Base-by-base conservation (phyloP, 139 green algal species). In the Coelastrella sp. region DNA sequence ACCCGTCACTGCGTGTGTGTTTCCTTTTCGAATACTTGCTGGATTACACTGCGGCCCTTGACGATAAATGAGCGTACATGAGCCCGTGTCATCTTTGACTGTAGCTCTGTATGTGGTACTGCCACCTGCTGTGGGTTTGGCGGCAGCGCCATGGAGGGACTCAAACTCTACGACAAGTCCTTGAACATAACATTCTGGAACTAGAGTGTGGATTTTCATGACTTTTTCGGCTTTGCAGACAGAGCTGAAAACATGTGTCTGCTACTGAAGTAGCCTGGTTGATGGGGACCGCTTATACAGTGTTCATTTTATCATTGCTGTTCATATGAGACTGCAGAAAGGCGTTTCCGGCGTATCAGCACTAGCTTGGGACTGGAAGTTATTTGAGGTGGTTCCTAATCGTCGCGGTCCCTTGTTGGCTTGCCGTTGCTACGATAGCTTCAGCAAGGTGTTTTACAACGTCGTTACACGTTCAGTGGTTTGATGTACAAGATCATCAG, bases 61-160 rank as follows among this genome's bases (percentile, higher is more conserved):
- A 2, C 27, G 45, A 32, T 79, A 79, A 9, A 79, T 23, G 23
- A 79, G 25, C 19, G 41, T 63, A 41, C 71, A 79, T 30, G 40
- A 23, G 41, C 71, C 71, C 9, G 41, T 79, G 8, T 8, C 30
- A 32, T 79, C 71, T 63, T 57, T 79, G 43, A 79, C 43, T 62
- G n/a, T 41, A 21, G 71, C 71, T 30, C 41, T 53, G 71, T 79
- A 79, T 40, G 71, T 63, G 41, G 40, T 62, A 41, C 71, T 79
- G 40, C 41, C 71, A 62, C 7, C 25, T 13, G 38, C 25, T n/a
- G 32, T 62, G 17, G 38, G 32, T 6, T 48, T 63, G 71, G 71
- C 71, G 45, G 71, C 71, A 41, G 71, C 71, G 71, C 71, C 71
- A 43, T 79, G 71, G 11, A 63, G 41, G 4, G 71, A n/a, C 41